Conservation (phyloP, 192 early-diverging fungal genomes). For the Coemansia sp. region DNA sequence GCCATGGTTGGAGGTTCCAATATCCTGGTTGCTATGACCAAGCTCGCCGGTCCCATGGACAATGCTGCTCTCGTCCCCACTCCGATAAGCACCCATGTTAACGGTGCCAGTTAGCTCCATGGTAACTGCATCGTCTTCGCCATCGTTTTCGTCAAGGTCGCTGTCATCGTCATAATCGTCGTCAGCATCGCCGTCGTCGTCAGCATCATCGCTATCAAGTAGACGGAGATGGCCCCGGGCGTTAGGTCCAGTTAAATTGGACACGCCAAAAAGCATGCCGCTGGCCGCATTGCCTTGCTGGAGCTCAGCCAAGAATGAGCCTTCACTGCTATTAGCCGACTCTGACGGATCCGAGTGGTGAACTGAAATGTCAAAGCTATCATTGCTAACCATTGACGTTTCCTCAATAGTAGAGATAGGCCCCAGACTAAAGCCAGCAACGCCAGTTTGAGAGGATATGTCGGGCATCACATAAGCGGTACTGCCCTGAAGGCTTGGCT, state of each 20-base stretch:
- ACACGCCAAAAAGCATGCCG: neutral
- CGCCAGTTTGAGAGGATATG: conserved; percentile 49
- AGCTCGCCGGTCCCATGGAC: neutral
- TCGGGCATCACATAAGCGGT: conserved; percentile 46
- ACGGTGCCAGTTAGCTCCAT: conserved; percentile 46
- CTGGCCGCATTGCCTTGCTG: neutral
- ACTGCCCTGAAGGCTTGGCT: conserved; percentile 5
- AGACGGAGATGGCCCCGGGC: neutral
- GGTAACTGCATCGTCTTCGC: conserved; percentile 42
- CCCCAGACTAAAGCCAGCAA: conserved; percentile 41
- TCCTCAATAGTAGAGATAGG: conserved; percentile 38
- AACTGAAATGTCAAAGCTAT: conserved; percentile 53
- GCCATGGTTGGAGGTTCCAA: neutral
- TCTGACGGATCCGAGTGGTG: conserved; percentile 46
- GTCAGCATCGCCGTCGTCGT: conserved; percentile 6
- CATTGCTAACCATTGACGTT: conserved; percentile 50
- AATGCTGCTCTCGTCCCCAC: neutral
- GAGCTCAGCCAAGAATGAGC: conserved; percentile 21
- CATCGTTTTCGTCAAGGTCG: conserved; percentile 20
- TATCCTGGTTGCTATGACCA: neutral
- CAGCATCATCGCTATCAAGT: neutral
- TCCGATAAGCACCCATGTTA: conserved; percentile 18
- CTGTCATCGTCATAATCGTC: conserved; percentile 33
- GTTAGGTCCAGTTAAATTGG: neutral
- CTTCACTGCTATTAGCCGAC: conserved; percentile 34